A percentile compares a stretch with the other conserved stretches of the same genome.
These are phyloP conservation scores for Aureobasidium sp. DNA, from an alignment of 2,329 filamentous ascomycete genomes.

Conservation along the genomic window DNA sequence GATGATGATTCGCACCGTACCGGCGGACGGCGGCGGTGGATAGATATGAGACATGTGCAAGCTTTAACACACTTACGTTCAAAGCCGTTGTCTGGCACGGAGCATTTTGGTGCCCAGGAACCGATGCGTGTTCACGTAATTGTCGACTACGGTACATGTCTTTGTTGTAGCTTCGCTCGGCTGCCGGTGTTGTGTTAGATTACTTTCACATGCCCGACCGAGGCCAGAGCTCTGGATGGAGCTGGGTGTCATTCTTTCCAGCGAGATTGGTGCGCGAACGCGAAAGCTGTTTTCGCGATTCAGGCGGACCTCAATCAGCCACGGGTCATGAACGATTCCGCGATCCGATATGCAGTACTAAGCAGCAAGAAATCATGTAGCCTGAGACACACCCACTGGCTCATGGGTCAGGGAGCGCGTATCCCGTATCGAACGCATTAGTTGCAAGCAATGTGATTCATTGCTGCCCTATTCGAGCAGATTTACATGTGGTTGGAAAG, in stretches of 20 bases:
- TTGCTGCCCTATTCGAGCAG: background rate
- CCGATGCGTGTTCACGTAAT: background rate
- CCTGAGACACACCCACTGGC: background rate
- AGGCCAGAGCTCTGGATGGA: background rate
- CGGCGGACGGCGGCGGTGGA: background rate
- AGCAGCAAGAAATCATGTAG: background rate
- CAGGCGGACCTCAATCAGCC: constrained; percentile 7
- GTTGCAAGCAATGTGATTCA: background rate
- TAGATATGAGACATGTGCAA: constrained; percentile 8
- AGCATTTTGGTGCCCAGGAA: background rate
- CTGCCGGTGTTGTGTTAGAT: background rate
- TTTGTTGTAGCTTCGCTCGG: background rate
- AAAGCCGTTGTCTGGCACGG: constrained; percentile 7
- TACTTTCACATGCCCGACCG: constrained; percentile 13
- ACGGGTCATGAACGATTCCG: background rate
- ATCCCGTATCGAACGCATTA: background rate
- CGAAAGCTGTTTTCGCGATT: background rate
- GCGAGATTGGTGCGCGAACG: background rate
- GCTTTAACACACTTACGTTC: constrained; percentile 3
- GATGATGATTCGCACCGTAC: background rate
- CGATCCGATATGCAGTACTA: background rate
- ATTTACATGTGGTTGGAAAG: background rate
- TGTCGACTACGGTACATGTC: constrained; percentile 1
- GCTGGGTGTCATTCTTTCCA: background rate
- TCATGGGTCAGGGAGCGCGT: background rate